Conservation (phyloP, 2,329 filamentous ascomycete species). For the Mycosphaerelloides madeirae region DNA sequence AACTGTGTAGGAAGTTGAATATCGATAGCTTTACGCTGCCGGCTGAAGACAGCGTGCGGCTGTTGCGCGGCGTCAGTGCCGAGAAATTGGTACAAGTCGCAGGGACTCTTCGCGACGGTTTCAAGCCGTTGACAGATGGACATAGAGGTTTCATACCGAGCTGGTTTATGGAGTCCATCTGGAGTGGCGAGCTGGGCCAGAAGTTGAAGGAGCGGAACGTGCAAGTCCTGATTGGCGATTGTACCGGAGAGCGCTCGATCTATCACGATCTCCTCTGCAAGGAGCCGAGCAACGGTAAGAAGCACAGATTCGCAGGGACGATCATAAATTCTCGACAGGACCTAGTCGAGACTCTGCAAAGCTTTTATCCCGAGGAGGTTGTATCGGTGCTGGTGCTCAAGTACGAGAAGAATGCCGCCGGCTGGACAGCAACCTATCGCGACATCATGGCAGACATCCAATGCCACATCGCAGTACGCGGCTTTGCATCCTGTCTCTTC, state of each 20-base stretch:
- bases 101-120: conserved; percentile 11
- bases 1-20: conserved; percentile 15
- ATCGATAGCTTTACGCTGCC: conserved; percentile 11
- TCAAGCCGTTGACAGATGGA: conserved; percentile 17
- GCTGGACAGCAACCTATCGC: conserved; percentile 15
- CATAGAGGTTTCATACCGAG: conserved; percentile 14
- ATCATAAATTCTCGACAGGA: conserved; percentile 8
- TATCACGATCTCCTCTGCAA: conserved; percentile 8
- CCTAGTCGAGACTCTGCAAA: conserved; percentile 10
- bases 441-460: conserved; percentile 19
- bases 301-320: background rate
- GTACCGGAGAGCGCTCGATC: conserved; percentile 8
- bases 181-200: conserved; percentile 15
- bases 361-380: conserved; percentile 11
- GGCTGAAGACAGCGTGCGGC: conserved; percentile 10
- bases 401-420: conserved; percentile 12
- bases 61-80: conserved; percentile 11
- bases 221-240: conserved; percentile 17
- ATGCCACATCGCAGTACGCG: conserved; percentile 15
- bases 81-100: conserved; percentile 13
- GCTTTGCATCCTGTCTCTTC: conserved; percentile 14
- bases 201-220: conserved; percentile 13
- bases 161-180: conserved; percentile 15
- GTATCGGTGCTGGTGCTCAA: conserved; percentile 11
- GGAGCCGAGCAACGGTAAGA: background rate